Conservation (phyloP, 192 early-diverging fungal species). For the Hyaloraphidium curvatum region DNA sequence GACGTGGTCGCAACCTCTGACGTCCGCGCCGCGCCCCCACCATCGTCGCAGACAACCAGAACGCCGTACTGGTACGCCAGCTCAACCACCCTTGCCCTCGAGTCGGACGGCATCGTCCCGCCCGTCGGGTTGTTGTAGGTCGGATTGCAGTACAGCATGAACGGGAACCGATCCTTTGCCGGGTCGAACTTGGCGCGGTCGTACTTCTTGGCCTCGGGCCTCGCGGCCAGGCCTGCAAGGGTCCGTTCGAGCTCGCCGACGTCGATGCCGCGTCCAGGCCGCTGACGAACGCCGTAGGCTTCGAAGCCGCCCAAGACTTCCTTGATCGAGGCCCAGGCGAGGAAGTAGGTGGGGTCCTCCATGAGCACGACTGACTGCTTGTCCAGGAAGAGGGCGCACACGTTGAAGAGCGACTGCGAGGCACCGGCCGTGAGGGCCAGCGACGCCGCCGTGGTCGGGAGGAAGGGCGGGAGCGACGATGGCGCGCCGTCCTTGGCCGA, state of each 20-base stretch:
- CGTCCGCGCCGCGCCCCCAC: too few species aligned
- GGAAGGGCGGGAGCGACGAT: too few species aligned
- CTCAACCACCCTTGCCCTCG: not conserved
- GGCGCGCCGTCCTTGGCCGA: too few species aligned
- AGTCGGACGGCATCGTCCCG: not conserved
- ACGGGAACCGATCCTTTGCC: not conserved
- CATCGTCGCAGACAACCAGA: too few species aligned
- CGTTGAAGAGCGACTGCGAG: not conserved
- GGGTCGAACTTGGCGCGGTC: not conserved
- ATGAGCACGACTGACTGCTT: not conserved
- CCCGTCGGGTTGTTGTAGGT: not conserved
- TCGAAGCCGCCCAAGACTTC: too few species aligned
- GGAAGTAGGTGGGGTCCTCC: conserved; percentile 2
- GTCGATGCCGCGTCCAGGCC: too few species aligned
- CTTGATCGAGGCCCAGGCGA: not conserved
- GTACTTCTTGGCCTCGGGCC: not conserved
- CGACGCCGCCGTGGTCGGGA: too few species aligned
- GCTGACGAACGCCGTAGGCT: too few species aligned
- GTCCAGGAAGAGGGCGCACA: not conserved
- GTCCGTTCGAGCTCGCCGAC: not conserved
- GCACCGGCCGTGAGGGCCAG: not conserved
- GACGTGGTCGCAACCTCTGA: too few species aligned
- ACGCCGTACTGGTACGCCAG: not conserved
- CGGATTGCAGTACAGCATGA: conserved; percentile 2
- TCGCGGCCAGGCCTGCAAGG: not conserved